Conservation (phyloP, 225 moss, liverwort and hornwort genomes). For the Rhytidiadelphus loreus region DNA sequence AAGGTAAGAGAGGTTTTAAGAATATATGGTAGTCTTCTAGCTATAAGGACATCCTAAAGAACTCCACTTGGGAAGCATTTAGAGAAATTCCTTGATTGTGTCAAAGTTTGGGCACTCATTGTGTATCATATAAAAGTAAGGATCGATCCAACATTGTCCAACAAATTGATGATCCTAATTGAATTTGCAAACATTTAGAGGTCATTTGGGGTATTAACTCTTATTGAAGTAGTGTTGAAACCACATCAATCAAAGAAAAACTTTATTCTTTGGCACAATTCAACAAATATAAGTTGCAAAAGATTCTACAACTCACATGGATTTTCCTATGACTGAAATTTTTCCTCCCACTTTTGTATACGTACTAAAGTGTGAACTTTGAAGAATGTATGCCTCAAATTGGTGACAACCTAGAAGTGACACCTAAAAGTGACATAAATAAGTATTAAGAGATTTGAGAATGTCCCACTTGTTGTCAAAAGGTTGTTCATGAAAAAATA, state of each 20-base stretch:
- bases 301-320: background rate
- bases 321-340: background rate
- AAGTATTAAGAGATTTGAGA: background rate
- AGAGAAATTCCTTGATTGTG: background rate
- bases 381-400: background rate
- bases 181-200: background rate
- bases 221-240: background rate
- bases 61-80: background rate
- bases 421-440: background rate
- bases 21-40: accelerated
- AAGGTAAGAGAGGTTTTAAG: no score
- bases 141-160: no score
- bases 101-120: background rate
- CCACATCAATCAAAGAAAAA: background rate
- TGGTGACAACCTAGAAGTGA: no score
- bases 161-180: no score
- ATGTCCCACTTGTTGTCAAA: background rate
- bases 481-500: accelerated
- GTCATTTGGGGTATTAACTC: background rate
- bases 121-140: background rate
- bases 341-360: background rate
- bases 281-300: background rate
- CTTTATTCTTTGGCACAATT: background rate
- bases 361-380: background rate
- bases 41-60: background rate